Base-by-base conservation (phyloP, 2,329 filamentous ascomycete species). In the Cercospora canescens region DNA sequence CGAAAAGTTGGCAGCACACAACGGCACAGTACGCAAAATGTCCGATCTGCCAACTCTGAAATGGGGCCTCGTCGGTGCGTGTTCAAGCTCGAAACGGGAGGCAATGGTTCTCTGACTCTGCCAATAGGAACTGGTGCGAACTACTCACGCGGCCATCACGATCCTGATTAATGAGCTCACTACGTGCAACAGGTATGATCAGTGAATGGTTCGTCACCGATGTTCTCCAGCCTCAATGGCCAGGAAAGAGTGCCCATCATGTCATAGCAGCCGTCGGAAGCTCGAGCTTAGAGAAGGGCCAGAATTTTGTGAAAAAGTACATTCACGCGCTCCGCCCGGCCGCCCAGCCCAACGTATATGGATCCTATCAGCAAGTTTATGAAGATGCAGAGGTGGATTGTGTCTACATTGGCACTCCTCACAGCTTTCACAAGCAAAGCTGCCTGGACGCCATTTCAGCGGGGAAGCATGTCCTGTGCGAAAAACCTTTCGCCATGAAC, bases 401-500 rank as follows among this genome's bases (percentile, higher is more conserved):
- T 21, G 73, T 84, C 52, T 83, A 84, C 71, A 80, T 84, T 45
- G 81, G 81, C 37, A 82, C 79, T 7, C 82, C 82, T 0, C 81
- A 83, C 65, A 77, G 75, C 30, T 80, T 83, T 60, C 82, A 84
- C 71, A 79, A 78, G 66, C 74, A 78, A 32, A 79, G 81, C 63
- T 81, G 78, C 32, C 76, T 83, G 2, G 79, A 81, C 37, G 81
- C 81, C 0, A 83, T 83, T 28, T 70, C 70, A 0, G 74, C 76
- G 1, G 80, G 81, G 0, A 84, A 84, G 66, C 75, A 82, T 45
- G 74, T 83, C 0, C 74, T 84, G 0, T 83, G 82, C 65, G 82
- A 84, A 66, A 84, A 84, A 69, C 73, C 82, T 0, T 82, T 84
- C 63, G 74, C 79, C 0, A 65, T 83, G 37, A 83, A 78, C 16